Conservation (phyloP, 768 basidiomycete genomes). For the Tylopilus cervinicoccineus region DNA sequence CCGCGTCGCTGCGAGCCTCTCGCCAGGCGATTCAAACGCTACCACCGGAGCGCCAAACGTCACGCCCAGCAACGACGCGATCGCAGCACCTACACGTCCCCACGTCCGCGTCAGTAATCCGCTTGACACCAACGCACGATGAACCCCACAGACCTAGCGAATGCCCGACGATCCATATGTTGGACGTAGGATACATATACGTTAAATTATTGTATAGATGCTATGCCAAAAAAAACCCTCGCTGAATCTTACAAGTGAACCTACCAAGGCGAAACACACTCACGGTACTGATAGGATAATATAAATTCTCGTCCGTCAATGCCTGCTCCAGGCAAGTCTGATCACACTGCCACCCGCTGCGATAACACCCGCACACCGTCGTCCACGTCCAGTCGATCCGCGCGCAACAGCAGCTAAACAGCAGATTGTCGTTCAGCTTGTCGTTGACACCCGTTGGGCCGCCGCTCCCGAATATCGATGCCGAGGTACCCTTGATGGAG, state of each 20-base stretch:
- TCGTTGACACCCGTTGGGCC: constrained; percentile 90
- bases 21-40: constrained; percentile 87
- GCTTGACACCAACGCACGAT: background rate
- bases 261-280: constrained; percentile 27
- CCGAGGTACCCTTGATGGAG: constrained; percentile 93
- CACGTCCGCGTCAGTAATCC: constrained; percentile 24
- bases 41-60: constrained; percentile 90
- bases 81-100: constrained; percentile 42
- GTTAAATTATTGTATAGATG: constrained; percentile 93
- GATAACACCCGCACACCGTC: constrained; percentile 87
- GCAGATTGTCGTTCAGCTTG: constrained; percentile 87
- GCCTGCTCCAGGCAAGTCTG: constrained; percentile 73
- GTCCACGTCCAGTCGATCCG: constrained; percentile 91
- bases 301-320: constrained; percentile 74
- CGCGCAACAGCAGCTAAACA: constrained; percentile 96
- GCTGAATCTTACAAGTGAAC: background rate
- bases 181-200: constrained; percentile 85
- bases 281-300: constrained; percentile 88
- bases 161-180: constrained; percentile 85
- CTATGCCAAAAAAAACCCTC: constrained; percentile 36
- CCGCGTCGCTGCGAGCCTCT: constrained; percentile 70
- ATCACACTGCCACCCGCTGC: constrained; percentile 77
- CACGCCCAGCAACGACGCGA: constrained; percentile 78
- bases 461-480: constrained; percentile 63
- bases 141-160: constrained; percentile 51